Conservation (phyloP, 2,329 filamentous ascomycete species). For the Colletotrichum camelliae region DNA sequence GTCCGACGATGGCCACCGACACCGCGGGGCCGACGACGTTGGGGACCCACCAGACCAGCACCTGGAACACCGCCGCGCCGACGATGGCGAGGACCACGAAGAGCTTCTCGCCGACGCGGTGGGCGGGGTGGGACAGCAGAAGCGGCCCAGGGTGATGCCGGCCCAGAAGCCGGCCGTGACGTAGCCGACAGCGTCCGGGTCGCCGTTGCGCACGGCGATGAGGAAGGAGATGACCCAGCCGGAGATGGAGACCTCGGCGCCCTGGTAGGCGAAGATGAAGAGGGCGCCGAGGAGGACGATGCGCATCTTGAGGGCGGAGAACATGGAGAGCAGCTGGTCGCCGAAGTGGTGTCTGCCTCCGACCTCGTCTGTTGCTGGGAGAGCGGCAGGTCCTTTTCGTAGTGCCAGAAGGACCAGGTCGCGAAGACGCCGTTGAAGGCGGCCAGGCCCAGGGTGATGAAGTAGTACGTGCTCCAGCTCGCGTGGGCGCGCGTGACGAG, state of each 20-base stretch:
- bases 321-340: conserved; percentile 45
- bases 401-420: conserved; percentile 73
- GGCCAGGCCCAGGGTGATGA: conserved; percentile 66
- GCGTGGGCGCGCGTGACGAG: conserved; percentile 65
- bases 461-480: conserved; percentile 76
- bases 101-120: conserved; percentile 71
- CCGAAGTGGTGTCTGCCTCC: conserved; percentile 17
- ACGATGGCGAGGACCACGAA: conserved; percentile 69
- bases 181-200: conserved; percentile 77
- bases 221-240: conserved; percentile 90
- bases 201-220: conserved; percentile 72
- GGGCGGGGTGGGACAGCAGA: conserved; percentile 72
- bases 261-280: conserved; percentile 88
- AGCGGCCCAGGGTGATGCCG: conserved; percentile 79
- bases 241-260: conserved; percentile 81
- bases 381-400: conserved; percentile 62
- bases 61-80: conserved; percentile 70
- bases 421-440: conserved; percentile 61
- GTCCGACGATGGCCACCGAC: conserved; percentile 71
- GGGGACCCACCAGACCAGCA: conserved; percentile 81
- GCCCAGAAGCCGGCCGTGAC: conserved; percentile 76
- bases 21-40: conserved; percentile 76
- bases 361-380: conserved; percentile 24
- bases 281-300: conserved; percentile 76
- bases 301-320: conserved; percentile 53